Base-by-base conservation (phyloP, 352 stramenopile species). In the Phytophthora litchii region DNA sequence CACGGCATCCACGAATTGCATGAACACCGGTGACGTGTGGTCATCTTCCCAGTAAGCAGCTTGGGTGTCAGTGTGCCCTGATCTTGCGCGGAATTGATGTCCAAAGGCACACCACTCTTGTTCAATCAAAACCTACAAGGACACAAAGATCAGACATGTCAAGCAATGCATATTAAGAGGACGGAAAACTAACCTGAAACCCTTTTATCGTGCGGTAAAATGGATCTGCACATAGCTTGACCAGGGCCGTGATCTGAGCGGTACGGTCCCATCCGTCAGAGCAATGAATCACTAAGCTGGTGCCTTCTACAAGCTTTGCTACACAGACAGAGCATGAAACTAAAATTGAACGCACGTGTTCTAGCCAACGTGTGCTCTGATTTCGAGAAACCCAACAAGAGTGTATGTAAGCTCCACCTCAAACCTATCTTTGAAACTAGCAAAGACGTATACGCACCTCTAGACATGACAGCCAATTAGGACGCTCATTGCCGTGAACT, bases 61-160 rank as follows among this genome's bases (percentile, higher is more conserved):
- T 40, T 70, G 73, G 10, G 83, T 78, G n/a, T 75, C 74, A 0
- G 74, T 72, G 49, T 88, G 81, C 0, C 85, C 85, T 3, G 81
- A 89, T 29, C 98, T 86, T 3, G 93, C 82, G 37, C 98, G 93
- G 51, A 99, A 99, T 32, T 98, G 96, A 78, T 99, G 97, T 8
- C 98, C 98, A 76, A 99, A 99, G 4, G 89, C 89, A 67, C 97
- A 96, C 92, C 98, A 99, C 52, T 99, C 97, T 63, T 99, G 99
- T 77, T 99, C 96, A 14, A 99, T 86, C 12, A 99, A 73, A 9
- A 98, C 48, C 64, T 73, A 37, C 3, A n/a, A 41, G 20, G 27
- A 54, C 12, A 0, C 35, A 3, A 17, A 27, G 37, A 25, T 51
- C 19, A 47, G 38, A 19, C 6, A 44, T 2, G 4, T 1, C 14